Evolutionary conservation across 495 filamentous ascomycete species (phyloP), one percentile per base, ranked within the genome.

Genomic region (Staphylotrichum tortipilum): DNA sequence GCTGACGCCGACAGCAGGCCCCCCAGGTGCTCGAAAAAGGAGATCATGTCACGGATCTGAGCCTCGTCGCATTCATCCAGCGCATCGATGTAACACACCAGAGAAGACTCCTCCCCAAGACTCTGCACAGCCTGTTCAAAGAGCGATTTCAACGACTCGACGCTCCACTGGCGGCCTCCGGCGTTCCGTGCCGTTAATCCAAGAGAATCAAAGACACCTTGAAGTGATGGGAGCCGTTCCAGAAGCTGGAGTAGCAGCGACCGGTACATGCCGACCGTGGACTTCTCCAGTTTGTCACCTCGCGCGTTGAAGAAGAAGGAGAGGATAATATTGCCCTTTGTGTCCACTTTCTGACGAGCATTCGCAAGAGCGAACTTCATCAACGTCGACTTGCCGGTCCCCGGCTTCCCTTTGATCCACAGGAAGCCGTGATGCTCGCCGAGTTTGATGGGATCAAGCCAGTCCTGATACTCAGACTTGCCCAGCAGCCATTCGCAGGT

Each of bases 361-460:
- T 42, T 38, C 14, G 69, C 73, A 9, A 59, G 31, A 22, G 37
- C 38, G 19, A 57, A 63, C 34, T 66, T 66, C 58, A 66, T 66
- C 15, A 66, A 26, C 0, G 58, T 66, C 11, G 78, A 80, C 54
- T 80, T 81, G 6, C 78, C 78, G 15, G 68, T 59, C 10, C 75
- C 78, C 4, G 78, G 74, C 35, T 81, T 79, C 2, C 78, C 78
- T 51, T 67, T 77, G 36, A 82, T 73, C 78, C 78, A 82, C 14
- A 82, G 41, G 38, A 82, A 67, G 7, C 77, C 75, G 39, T 70
- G 57, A 52, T 76, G 73, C 11, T 73, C 31, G 5, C 17, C 3
- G 10, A 69, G 26, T 28, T 67, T 59, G 6, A n/a, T 33, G 4
- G 46, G 18, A 43, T 76, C 63, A 10, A 78, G 66, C 78, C 76